Evolutionary conservation across 176 grass and related monocot genomes (phyloP), one percentile per base, ranked within the genome.

Genomic region (Cenchrus americanus): DNA sequence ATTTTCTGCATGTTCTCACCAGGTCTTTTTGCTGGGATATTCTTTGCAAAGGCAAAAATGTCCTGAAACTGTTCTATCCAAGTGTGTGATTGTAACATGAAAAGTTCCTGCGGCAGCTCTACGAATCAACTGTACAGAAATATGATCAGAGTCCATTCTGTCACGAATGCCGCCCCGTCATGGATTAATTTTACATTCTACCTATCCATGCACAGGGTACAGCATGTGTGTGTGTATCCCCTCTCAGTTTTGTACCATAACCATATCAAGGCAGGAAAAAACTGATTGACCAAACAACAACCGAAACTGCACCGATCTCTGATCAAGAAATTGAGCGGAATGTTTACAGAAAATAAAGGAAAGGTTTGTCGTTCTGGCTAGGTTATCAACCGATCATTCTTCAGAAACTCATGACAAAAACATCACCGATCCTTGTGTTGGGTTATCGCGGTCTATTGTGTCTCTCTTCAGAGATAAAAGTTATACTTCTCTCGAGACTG

Each of bases 11-110:
- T 63, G 49, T 67, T 82, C 27, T 78, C n/a, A 42, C 59, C 89
- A 97, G 94, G 94, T 90, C 94, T 94, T 86, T 94, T 94, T 92
- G 94, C 94, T 88, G 94, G 94, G 81, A 94, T 97, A 83, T 92
- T 97, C 85, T 94, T 97, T 80, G 91, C 94, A 54, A 97, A 92
- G 89, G 94, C 91, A 43, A 94, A 96, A 82, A 93, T 96, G 94
- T 93, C 88, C 52, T 91, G 61, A 89, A n/a, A 64, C 5, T 14
- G 71, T 30, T 40, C 13, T 69, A 2, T 34, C 62, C 19, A 18
- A 66, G 4, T 30, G n/a, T 60, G 23, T 37, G 62, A 17, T 37
- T 71, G 77, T 74, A 59, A 50, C 84, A 78, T 32, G 69, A 80
- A 66, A 27, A 73, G 17, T 10, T 66, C 67, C 27, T 63, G 18